phyloP scores from a whole-genome alignment of 177 flowering plant genomes.

The Vitis hybrid region DNA sequence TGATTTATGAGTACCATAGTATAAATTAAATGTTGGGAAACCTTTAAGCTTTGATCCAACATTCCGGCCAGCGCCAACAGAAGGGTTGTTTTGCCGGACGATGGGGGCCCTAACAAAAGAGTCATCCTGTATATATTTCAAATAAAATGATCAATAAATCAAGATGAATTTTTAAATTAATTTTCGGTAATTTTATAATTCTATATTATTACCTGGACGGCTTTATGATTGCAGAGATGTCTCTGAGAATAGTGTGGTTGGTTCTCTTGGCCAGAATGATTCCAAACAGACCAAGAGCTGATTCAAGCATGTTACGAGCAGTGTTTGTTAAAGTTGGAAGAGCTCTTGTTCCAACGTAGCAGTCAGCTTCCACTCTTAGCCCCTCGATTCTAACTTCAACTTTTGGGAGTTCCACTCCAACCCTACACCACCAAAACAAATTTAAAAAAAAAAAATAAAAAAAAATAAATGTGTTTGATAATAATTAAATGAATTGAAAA shows the following conservation, averaged over 20 bases:
- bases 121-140: constrained; percentile 27
- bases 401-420: constrained; percentile 24
- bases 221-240: constrained; percentile 29
- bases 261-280: constrained; percentile 22
- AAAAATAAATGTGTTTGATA: not conserved
- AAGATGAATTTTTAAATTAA: too few relatives aligned
- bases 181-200: too few relatives aligned
- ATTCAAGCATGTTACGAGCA: constrained; percentile 23
- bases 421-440: constrained; percentile 15
- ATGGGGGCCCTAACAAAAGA: constrained; percentile 38
- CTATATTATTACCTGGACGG: constrained; percentile 19
- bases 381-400: constrained; percentile 32
- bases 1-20: too few relatives aligned
- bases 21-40: not conserved
- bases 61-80: constrained; percentile 38
- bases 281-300: constrained; percentile 19
- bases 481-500: not conserved
- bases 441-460: not conserved
- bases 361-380: constrained; percentile 25
- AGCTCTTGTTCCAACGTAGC: constrained; percentile 28
- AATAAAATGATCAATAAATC: too few relatives aligned
- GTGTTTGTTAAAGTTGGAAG: constrained; percentile 31
- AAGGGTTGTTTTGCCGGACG: constrained; percentile 44
- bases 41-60: constrained; percentile 33
- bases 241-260: constrained; percentile 24